Evolutionary conservation across 2,329 filamentous ascomycete species (phyloP).

Genomic region (Parascedosporium putredinis): DNA sequence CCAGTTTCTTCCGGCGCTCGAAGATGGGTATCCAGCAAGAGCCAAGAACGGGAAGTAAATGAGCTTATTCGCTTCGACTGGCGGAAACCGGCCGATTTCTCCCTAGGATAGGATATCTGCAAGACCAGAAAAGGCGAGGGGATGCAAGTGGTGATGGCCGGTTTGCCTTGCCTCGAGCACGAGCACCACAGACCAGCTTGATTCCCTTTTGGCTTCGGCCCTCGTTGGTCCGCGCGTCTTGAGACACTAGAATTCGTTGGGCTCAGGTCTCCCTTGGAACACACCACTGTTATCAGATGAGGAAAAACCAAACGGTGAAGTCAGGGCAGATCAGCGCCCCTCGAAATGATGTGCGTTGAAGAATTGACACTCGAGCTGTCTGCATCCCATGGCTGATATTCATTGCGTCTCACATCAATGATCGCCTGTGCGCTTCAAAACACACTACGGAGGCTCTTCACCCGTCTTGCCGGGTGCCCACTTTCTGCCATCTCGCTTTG

Average conservation of each 20-base stretch:
- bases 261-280: too few relatives aligned
- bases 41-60: background rate
- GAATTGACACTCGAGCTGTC: background rate
- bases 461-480: constrained; percentile 7
- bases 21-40: too few relatives aligned
- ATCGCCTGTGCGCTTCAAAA: background rate
- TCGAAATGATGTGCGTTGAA: background rate
- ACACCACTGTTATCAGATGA: too few relatives aligned
- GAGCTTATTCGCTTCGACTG: background rate
- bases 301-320: background rate
- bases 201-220: background rate
- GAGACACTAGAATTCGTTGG: background rate
- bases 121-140: too few relatives aligned
- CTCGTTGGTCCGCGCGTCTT: background rate
- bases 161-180: too few relatives aligned
- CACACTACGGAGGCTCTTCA: background rate
- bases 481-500: background rate
- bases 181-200: too few relatives aligned
- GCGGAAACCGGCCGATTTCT: background rate
- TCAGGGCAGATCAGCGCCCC: background rate
- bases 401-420: constrained; percentile 1
- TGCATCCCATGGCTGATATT: background rate
- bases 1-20: too few relatives aligned
- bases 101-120: background rate
- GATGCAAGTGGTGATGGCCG: too few relatives aligned